phyloP scores from a whole-genome alignment of 2,329 filamentous ascomycete species.

The Lasiodiplodia sp. region DNA sequence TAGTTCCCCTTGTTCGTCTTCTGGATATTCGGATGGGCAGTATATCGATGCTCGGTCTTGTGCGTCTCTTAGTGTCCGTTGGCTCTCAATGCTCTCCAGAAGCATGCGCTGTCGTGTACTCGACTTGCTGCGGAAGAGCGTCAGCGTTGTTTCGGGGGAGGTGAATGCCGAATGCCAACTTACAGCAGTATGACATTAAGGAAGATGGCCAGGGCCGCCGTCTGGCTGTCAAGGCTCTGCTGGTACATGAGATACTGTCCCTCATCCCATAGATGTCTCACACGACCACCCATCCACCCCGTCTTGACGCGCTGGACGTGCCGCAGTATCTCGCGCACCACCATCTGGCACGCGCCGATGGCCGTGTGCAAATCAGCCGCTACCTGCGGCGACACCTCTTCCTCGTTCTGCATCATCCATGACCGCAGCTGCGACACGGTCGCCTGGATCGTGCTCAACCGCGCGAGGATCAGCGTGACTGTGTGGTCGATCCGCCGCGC shows the following conservation, averaged over 20 bases:
- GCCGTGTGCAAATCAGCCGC: not conserved
- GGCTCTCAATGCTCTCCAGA: not conserved
- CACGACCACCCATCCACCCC: not conserved
- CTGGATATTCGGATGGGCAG: not conserved
- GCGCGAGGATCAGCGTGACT: not conserved
- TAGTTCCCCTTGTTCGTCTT: not conserved
- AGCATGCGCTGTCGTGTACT: not conserved
- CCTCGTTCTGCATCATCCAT: not conserved
- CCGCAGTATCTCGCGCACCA: not conserved
- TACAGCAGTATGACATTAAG: slow-evolving; percentile 1
- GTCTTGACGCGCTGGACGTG: not conserved
- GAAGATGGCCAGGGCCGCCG: not conserved
- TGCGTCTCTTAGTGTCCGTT: not conserved
- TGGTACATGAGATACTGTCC: not conserved
- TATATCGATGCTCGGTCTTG: not conserved
- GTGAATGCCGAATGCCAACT: not conserved
- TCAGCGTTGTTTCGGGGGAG: not conserved
- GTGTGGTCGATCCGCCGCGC: not conserved
- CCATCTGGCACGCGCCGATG: not conserved
- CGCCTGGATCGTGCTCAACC: not conserved
- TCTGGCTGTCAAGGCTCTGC: not conserved
- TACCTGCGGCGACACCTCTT: not conserved
- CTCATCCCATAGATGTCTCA: not conserved
- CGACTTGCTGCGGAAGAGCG: not conserved
- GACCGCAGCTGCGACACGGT: not conserved